Conservation (phyloP, 345 rosid species). For the Aquilaria sinensis region DNA sequence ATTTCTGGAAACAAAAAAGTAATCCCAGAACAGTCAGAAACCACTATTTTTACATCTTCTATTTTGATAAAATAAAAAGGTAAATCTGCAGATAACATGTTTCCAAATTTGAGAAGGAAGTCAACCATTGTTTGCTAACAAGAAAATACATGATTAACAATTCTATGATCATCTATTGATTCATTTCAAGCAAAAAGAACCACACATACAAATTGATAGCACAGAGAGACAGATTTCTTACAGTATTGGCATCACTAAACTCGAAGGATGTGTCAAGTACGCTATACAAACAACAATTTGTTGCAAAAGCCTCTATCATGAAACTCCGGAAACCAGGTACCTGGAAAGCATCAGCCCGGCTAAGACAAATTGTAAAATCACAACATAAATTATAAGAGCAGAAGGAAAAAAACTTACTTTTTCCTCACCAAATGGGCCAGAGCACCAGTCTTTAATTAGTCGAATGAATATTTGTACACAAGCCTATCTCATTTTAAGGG, state of each 20-base stretch:
- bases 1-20: too few species aligned
- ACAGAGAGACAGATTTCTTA: conserved; percentile 26
- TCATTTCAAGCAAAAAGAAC: too few species aligned
- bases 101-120: too few species aligned
- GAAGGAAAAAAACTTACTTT: conserved; percentile 31
- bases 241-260: conserved; percentile 84
- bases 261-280: conserved; percentile 89
- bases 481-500: conserved; percentile 36
- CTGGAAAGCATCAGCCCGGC: conserved; percentile 28
- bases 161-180: too few species aligned
- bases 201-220: too few species aligned
- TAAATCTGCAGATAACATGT: too few species aligned
- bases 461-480: conserved; percentile 88
- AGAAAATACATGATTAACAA: too few species aligned
- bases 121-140: too few species aligned
- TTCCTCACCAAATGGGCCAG: conserved; percentile 51
- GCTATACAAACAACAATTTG: conserved; percentile 78
- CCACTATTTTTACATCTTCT: too few species aligned
- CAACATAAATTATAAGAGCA: background rate
- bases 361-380: conserved; percentile 1
- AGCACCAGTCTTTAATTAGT: conserved; percentile 90
- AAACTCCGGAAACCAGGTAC: conserved; percentile 81
- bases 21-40: too few species aligned
- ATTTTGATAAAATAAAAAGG: too few species aligned
- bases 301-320: conserved; percentile 63